Percentiles rank a stretch among this genome's conserved stretches.
Conservation (phyloP, 805 yeast species). For the Cephaloascus albidus region DNA sequence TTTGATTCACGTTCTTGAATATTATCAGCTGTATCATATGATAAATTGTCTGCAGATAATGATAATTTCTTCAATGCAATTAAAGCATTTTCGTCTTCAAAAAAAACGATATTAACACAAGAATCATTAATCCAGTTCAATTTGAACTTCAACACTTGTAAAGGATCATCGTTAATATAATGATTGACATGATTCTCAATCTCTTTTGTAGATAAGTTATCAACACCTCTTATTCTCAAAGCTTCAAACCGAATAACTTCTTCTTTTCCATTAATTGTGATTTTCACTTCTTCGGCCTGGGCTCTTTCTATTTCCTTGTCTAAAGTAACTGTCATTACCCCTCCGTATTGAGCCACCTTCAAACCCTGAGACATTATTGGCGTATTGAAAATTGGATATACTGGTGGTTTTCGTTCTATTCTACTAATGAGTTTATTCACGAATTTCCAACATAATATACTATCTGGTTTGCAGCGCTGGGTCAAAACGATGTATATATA, state of each 20-base stretch:
- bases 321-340: conserved; percentile 26
- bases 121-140: conserved; percentile 36
- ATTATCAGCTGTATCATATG: conserved; percentile 5
- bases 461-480: too few species aligned
- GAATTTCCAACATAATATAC: too few species aligned
- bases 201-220: conserved; percentile 30
- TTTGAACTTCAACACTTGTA: conserved; percentile 13
- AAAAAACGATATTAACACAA: conserved; percentile 24
- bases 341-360: conserved; percentile 28
- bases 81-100: conserved; percentile 21
- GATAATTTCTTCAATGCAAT: conserved; percentile 16
- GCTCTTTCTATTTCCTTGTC: conserved; percentile 25
- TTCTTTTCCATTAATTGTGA: conserved; percentile 18
- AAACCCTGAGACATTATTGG: background rate
- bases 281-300: conserved; percentile 21
- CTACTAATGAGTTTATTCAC: too few species aligned
- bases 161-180: conserved; percentile 16
- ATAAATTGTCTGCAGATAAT: conserved; percentile 6
- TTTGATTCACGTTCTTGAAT: conserved; percentile 25
- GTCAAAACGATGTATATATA: too few species aligned
- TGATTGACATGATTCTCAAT: conserved; percentile 27
- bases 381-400: too few species aligned
- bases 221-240: conserved; percentile 28
- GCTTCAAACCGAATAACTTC: conserved; percentile 29
- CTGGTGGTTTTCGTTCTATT: too few species aligned